Base-by-base conservation (phyloP, 768 basidiomycete genomes). In the Leccinum subtestaceum region DNA sequence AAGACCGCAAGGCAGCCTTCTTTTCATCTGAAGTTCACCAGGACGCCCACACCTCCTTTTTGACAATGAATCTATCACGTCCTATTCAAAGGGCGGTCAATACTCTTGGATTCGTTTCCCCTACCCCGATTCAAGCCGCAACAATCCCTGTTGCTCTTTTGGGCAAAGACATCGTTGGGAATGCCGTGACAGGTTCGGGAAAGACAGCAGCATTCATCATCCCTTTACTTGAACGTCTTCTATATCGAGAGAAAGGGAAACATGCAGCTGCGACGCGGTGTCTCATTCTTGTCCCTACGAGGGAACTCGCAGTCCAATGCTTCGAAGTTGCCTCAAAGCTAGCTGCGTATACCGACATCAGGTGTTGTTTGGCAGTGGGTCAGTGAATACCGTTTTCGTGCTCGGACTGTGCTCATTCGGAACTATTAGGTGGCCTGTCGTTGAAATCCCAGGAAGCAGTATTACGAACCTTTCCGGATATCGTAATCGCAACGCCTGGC, bases 191-290 rank as follows among this genome's bases (percentile, higher is more conserved):
- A 17, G 97, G 97, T 60, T 97, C 95, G 5, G 97, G 97, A 60
- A 99, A 99, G 79, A 99, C 97, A 1, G 96, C 94, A 10, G 97
- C 97, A 2, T 99, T 98, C 76, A 88, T 90, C 68, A 87, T 98
- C 59, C 97, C 97, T 43, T 89, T 95, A 76, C 74, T 95, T 52
- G 97, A 99, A 73, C 88, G 97, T 58, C 79, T 99, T 31, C 74
- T 95, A 55, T 98, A 95, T 69, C 84, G 97, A 56, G 95, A 98
- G 63, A 88, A 91, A 63, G 89, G 92, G 17, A 91, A 87, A 70
- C 89, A 87, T 63, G 87, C 91, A 15, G 89, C 92, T 19, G 89
- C 89, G 31, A 93, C 89, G 0, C 80, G 97, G 55, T 98, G 97
- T 70, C 83, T 99, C 40, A 81, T 98, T 31, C 84, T 98, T 32